Evolutionary conservation across 2,329 filamentous ascomycete species (phyloP).

Genomic region (Moelleriella libera): DNA sequence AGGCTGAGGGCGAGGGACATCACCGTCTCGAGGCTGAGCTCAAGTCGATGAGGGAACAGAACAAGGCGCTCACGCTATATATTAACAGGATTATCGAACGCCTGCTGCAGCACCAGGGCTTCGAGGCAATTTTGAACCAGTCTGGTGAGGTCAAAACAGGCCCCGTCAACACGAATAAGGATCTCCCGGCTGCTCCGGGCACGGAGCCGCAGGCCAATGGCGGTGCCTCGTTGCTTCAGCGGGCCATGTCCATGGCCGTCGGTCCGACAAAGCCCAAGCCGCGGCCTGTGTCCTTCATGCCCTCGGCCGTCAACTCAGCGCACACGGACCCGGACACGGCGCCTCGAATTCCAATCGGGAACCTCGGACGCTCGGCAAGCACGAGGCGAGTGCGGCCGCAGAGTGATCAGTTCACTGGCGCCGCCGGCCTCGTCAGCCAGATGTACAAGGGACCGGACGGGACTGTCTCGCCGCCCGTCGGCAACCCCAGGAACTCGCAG

Average conservation of each 20-base stretch:
- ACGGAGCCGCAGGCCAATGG: conserved; percentile 20
- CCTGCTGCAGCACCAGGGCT: conserved; percentile 84
- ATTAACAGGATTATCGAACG: conserved; percentile 99
- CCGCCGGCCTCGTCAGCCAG: conserved; percentile 66
- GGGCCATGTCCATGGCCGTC: conserved; percentile 46
- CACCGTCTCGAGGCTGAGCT: conserved; percentile 66
- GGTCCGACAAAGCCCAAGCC: conserved; percentile 31
- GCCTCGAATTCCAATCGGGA: conserved; percentile 59
- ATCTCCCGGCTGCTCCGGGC: conserved; percentile 57
- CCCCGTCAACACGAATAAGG: conserved; percentile 54
- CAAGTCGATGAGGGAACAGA: conserved; percentile 74
- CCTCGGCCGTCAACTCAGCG: conserved; percentile 22
- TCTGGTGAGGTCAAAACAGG: conserved; percentile 38
- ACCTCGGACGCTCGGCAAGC: conserved; percentile 37
- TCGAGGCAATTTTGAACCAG: conserved; percentile 83
- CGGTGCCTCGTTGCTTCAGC: conserved; percentile 37
- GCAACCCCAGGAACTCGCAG: conserved; percentile 43
- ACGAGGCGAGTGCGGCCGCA: conserved; percentile 41
- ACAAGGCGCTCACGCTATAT: conserved; percentile 93
- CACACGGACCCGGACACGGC: conserved; percentile 58
- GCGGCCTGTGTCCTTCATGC: conserved; percentile 45
- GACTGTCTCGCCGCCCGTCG: conserved; percentile 44
- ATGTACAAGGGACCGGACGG: conserved; percentile 71
- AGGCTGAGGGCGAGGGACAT: conserved; percentile 44
- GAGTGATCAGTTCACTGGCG: conserved; percentile 48